A percentile compares a stretch with the other conserved stretches of the same genome.
These are phyloP conservation scores for Tetraselmis striata DNA, from an alignment of 139 green algal genomes.

Conservation along the genomic window DNA sequence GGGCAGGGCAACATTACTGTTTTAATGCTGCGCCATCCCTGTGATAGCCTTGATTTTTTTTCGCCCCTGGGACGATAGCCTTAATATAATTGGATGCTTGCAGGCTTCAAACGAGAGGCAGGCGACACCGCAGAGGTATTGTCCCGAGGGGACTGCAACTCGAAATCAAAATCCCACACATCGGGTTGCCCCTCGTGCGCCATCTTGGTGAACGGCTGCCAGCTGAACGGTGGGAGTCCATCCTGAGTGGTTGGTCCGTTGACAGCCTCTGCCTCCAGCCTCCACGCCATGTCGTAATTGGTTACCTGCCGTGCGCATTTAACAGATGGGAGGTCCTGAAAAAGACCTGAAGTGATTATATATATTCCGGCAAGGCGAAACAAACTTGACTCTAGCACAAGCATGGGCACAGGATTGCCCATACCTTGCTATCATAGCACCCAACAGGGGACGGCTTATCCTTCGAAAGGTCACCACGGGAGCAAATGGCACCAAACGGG, in stretches of 20 bases:
- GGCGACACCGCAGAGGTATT: too few species aligned
- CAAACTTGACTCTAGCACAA: not conserved
- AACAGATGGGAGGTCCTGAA: not conserved
- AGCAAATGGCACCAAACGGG: constrained; percentile 50
- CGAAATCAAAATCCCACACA: not conserved
- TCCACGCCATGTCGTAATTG: not conserved
- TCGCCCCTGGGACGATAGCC: too few species aligned
- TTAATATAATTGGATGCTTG: too few species aligned
- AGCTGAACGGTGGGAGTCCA: not conserved
- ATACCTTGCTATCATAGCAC: constrained; percentile 64
- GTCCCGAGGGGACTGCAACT: not conserved
- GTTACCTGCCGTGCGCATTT: not conserved
- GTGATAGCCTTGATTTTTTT: too few species aligned
- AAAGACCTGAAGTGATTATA: not conserved
- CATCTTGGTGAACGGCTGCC: not conserved
- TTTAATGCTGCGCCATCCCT: too few species aligned
- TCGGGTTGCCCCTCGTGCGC: not conserved
- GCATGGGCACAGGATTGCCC: not conserved
- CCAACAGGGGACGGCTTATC: constrained; percentile 29
- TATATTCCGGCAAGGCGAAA: not conserved
- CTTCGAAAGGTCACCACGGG: constrained; percentile 50
- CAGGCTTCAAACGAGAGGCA: too few species aligned
- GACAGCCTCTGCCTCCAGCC: not conserved
- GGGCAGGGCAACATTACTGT: too few species aligned
- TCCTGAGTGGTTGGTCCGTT: not conserved